Percentiles rank a stretch among this genome's conserved stretches.
Evolutionary conservation across 352 stramenopile species (phyloP).

Genomic region (Phytophthora hibernalis): DNA sequence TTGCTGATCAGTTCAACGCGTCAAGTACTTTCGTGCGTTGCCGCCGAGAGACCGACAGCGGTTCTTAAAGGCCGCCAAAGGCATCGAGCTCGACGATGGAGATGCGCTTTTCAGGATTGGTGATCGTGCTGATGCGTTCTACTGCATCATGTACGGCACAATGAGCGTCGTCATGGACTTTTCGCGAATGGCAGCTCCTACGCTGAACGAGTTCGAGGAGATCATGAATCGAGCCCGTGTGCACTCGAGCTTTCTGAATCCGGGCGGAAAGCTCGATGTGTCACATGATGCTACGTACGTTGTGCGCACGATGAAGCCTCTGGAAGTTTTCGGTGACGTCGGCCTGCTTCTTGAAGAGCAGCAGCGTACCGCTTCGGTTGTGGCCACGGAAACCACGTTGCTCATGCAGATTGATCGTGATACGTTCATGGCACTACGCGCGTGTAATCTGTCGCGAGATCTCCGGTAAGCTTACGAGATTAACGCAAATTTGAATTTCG

Average conservation of each 20-base stretch:
- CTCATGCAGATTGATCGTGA: constrained; percentile 79
- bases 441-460: constrained; percentile 60
- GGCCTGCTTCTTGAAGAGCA: constrained; percentile 65
- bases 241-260: constrained; percentile 73
- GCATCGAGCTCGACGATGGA: constrained; percentile 67
- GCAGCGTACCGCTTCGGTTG: constrained; percentile 67
- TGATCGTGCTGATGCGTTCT: constrained; percentile 75
- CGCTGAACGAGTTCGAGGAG: constrained; percentile 75
- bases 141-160: constrained; percentile 79
- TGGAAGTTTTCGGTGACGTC: constrained; percentile 80
- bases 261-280: constrained; percentile 52
- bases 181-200: constrained; percentile 66
- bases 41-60: constrained; percentile 56
- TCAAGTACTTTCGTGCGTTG: constrained; percentile 74
- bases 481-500: neutral
- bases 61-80: constrained; percentile 72
- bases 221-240: constrained; percentile 75
- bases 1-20: constrained; percentile 47
- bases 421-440: constrained; percentile 66
- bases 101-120: constrained; percentile 77
- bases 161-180: constrained; percentile 83
- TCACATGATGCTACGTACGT: constrained; percentile 62
- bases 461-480: constrained; percentile 54
- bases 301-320: constrained; percentile 64
- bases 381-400: constrained; percentile 70